Evolutionary conservation across 805 yeast genomes (phyloP).

Genomic region (Saturnispora besseyi): DNA sequence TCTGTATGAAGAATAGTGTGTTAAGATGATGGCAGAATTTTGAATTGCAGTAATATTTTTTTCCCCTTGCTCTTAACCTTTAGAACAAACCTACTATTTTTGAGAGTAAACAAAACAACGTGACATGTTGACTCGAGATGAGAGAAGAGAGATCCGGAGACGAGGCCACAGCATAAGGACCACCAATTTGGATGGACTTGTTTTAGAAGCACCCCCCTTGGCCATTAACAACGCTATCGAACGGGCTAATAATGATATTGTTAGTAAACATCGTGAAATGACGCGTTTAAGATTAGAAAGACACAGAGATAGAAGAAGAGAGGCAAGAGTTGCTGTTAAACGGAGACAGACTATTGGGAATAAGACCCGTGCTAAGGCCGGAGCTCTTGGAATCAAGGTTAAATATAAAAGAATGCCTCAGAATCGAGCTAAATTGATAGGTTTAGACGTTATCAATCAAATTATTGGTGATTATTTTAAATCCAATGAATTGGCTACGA

Average conservation of each 20-base stretch:
- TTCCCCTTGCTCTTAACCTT: not conserved
- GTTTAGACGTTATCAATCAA: slow-evolving; percentile 28
- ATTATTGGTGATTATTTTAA: slow-evolving; percentile 24
- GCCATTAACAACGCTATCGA: not conserved
- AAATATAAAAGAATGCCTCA: slow-evolving; percentile 23
- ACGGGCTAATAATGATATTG: not conserved
- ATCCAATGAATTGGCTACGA: slow-evolving; percentile 13
- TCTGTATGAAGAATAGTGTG: not conserved
- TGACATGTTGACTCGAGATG: slow-evolving; percentile 15
- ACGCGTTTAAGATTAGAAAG: not conserved
- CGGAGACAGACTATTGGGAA: slow-evolving; percentile 6
- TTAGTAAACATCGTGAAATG: not conserved
- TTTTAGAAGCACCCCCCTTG: slow-evolving; percentile 17
- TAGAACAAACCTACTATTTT: not conserved
- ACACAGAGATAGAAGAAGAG: not conserved
- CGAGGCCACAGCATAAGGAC: slow-evolving; percentile 26
- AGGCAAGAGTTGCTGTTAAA: not conserved
- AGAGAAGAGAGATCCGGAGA: slow-evolving; percentile 24
- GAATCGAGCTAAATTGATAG: slow-evolving; percentile 22
- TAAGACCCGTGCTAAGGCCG: slow-evolving; percentile 3
- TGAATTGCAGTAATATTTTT: not conserved
- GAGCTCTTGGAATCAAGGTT: slow-evolving; percentile 13
- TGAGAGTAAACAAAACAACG: not conserved
- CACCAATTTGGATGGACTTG: slow-evolving; percentile 21
- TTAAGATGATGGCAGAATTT: not conserved